Conservation (phyloP, 495 filamentous ascomycete genomes). For the Xylona heveae region DNA sequence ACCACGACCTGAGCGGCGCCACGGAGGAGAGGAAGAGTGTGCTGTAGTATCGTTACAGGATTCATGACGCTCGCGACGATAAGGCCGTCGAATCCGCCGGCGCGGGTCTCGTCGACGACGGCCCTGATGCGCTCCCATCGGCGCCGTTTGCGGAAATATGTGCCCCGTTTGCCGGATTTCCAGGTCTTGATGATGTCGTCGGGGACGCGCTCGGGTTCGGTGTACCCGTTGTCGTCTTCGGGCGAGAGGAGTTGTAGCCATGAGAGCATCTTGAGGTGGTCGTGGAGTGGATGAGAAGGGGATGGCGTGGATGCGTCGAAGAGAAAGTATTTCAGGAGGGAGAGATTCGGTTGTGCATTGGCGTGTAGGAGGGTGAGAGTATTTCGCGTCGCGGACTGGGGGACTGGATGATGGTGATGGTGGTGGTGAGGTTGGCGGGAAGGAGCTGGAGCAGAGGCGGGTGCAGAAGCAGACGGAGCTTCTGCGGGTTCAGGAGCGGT, state of each 20-base stretch:
- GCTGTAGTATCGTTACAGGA: conserved; percentile 47
- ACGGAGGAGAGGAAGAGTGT: conserved; percentile 52
- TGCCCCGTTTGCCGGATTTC: conserved; percentile 58
- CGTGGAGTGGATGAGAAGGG: conserved; percentile 55
- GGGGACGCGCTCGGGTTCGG: conserved; percentile 29
- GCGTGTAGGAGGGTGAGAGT: conserved; percentile 74
- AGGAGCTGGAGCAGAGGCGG: too few species aligned
- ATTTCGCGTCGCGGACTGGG: conserved; percentile 41
- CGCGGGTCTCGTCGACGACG: conserved; percentile 49
- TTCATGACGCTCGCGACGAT: conserved; percentile 66
- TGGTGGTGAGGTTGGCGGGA: conserved; percentile 2
- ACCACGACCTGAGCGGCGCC: conserved; percentile 74
- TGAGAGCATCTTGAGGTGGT: conserved; percentile 60
- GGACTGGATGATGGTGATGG: conserved; percentile 8
- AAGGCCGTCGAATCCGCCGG: conserved; percentile 64
- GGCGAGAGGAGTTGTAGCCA: conserved; percentile 82
- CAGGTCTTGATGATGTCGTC: conserved; percentile 32
- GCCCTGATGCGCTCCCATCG: conserved; percentile 47
- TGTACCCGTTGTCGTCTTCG: conserved; percentile 44
- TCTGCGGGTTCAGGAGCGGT: too few species aligned
- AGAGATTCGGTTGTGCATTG: conserved; percentile 77
- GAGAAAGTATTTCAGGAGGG: conserved; percentile 65
- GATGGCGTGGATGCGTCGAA: conserved; percentile 48
- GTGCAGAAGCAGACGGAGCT: too few species aligned
- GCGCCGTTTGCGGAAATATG: conserved; percentile 67